These are phyloP conservation scores for Thraustochytrium sp. DNA, from an alignment of 352 stramenopile genomes.

Conservation along the genomic window DNA sequence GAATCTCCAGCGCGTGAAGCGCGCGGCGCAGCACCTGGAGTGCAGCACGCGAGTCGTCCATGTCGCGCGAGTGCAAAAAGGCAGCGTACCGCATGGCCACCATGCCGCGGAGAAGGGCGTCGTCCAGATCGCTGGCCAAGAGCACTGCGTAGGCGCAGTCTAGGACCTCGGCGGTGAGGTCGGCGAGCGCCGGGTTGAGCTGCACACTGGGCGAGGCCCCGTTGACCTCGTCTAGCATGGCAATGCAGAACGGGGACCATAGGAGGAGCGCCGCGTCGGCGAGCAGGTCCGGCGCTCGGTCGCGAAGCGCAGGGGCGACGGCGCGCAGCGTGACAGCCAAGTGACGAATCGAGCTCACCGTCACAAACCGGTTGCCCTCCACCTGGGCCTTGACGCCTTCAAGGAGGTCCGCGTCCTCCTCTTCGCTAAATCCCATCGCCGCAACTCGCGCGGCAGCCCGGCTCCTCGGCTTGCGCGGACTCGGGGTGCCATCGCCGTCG, in stretches of 20 bases:
- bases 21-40: background rate
- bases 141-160: background rate
- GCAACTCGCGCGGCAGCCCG: no score
- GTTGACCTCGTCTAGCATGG: conserved; percentile 4
- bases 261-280: background rate
- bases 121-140: background rate
- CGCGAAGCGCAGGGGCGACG: background rate
- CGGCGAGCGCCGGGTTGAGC: background rate
- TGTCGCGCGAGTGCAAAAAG: conserved; percentile 1
- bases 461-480: no score
- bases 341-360: background rate
- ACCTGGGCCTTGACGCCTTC: background rate
- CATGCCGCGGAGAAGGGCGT: background rate
- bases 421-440: background rate
- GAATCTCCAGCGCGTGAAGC: background rate
- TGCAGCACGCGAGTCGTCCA: background rate
- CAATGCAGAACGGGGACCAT: conserved; percentile 33
- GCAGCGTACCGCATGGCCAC: background rate
- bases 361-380: background rate
- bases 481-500: no score
- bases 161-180: background rate
- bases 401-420: background rate
- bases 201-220: background rate
- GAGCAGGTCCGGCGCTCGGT: background rate
- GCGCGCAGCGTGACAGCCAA: background rate